These are phyloP conservation scores for Candida oleophila DNA, from an alignment of 805 yeast genomes.

Conservation along the genomic window DNA sequence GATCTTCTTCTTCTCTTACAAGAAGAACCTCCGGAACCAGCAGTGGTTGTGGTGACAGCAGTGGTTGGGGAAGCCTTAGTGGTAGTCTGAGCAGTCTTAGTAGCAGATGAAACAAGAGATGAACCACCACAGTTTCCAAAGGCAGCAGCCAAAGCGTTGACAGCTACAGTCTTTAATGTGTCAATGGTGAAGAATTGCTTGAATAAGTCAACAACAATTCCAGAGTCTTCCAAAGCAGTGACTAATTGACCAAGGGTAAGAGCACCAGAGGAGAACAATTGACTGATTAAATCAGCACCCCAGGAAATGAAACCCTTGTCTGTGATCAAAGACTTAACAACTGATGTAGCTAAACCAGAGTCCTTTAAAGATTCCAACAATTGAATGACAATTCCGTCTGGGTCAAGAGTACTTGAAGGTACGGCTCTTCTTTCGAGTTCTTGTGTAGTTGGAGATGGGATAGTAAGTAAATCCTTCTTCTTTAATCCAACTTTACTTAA, in stretches of 20 bases:
- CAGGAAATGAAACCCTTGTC: slow-evolving; percentile 35
- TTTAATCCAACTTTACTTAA: slow-evolving; percentile 16
- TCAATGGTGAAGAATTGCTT: slow-evolving; percentile 36
- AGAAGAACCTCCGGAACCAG: slow-evolving; percentile 11
- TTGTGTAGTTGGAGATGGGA: slow-evolving; percentile 2
- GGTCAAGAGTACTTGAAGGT: background rate
- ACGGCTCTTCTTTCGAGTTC: background rate
- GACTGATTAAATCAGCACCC: slow-evolving; percentile 37
- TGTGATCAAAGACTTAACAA: slow-evolving; percentile 35
- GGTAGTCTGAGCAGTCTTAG: slow-evolving; percentile 20
- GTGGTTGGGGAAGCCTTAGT: slow-evolving; percentile 17
- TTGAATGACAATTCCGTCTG: slow-evolving; percentile 22
- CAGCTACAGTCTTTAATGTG: slow-evolving; percentile 39
- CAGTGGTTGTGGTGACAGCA: slow-evolving; percentile 12
- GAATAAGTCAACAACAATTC: slow-evolving; percentile 36
- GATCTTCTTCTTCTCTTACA: slow-evolving; percentile 23
- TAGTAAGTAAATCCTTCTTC: slow-evolving; percentile 11
- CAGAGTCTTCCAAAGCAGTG: slow-evolving; percentile 32
- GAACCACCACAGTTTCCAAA: slow-evolving; percentile 35
- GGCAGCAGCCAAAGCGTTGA: slow-evolving; percentile 44
- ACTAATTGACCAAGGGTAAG: slow-evolving; percentile 26
- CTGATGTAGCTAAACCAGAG: slow-evolving; percentile 41
- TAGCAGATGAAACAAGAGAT: slow-evolving; percentile 23
- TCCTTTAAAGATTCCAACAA: slow-evolving; percentile 44
- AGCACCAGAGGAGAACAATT: slow-evolving; percentile 28